Conservation (phyloP, 129 eudicot species). For the Silybum marianum region DNA sequence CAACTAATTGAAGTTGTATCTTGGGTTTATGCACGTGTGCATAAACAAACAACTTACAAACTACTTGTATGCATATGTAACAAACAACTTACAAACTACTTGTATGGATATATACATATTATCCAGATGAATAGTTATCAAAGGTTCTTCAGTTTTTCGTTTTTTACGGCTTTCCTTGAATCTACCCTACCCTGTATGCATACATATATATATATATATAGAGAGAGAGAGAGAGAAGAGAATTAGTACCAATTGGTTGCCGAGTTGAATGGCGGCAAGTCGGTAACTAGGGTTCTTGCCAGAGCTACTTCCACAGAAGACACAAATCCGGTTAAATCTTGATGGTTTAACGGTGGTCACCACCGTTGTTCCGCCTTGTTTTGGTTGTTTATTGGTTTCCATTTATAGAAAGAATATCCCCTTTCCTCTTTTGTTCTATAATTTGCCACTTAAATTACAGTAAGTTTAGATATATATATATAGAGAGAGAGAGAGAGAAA, state of each 20-base stretch:
- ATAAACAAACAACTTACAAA: no score
- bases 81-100: no score
- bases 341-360: slow-evolving; percentile 35
- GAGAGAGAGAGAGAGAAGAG: not conserved
- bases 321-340: slow-evolving; percentile 77
- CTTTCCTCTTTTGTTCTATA: not conserved
- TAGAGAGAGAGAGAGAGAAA: slow-evolving; percentile 21
- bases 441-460: slow-evolving; percentile 18
- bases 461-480: not conserved
- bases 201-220: not conserved
- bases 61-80: no score
- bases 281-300: slow-evolving; percentile 80
- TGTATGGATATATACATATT: no score
- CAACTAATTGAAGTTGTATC: no score
- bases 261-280: slow-evolving; percentile 89
- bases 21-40: no score
- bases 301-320: slow-evolving; percentile 91
- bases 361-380: slow-evolving; percentile 27
- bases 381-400: slow-evolving; percentile 21
- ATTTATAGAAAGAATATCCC: slow-evolving; percentile 20
- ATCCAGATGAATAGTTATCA: no score
- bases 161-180: no score
- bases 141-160: no score
- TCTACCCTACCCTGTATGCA: no score
- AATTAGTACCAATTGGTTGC: slow-evolving; percentile 60